phyloP scores from a whole-genome alignment of 1,284 basidiomycete species.

The Marasmius oreades region DNA sequence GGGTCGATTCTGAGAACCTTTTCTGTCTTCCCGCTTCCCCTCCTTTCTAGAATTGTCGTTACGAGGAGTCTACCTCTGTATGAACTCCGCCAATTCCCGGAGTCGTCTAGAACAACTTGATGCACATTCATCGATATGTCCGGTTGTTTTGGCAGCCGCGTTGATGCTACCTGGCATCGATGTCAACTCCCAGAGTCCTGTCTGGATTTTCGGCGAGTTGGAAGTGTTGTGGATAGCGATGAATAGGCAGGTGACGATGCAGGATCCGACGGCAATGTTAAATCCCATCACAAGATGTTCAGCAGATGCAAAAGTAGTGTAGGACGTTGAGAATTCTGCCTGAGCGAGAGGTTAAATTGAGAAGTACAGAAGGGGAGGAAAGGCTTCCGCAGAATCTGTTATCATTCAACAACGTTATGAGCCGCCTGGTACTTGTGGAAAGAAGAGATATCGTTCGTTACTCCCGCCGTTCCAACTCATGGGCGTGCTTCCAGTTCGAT shows the following conservation, averaged over 20 bases:
- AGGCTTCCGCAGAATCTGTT: not conserved
- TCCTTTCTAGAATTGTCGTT: constrained; percentile 8
- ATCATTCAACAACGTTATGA: not conserved
- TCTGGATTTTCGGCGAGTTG: constrained; percentile 5
- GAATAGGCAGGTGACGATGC: constrained; percentile 5
- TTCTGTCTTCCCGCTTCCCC: constrained; percentile 8
- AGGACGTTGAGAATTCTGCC: constrained; percentile 8
- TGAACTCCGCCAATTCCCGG: constrained; percentile 1
- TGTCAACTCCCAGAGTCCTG: not conserved
- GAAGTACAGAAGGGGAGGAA: not conserved
- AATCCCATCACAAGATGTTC: constrained; percentile 2
- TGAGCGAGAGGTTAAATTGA: constrained; percentile 2
- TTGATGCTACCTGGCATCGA: constrained; percentile 6
- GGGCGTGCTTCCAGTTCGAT: not conserved
- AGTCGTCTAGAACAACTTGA: constrained; percentile 8
- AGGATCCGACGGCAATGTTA: constrained; percentile 6
- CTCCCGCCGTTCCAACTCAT: not conserved
- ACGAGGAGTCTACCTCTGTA: constrained; percentile 7
- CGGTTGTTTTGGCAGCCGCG: constrained; percentile 5
- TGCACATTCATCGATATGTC: constrained; percentile 3
- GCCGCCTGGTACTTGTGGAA: constrained; percentile 3
- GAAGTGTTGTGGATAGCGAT: constrained; percentile 9
- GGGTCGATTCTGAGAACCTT: constrained; percentile 7
- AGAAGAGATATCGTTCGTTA: constrained; percentile 8
- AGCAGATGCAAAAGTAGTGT: not conserved